Conservation (phyloP, 345 rosid species). For the Salix viminalis region DNA sequence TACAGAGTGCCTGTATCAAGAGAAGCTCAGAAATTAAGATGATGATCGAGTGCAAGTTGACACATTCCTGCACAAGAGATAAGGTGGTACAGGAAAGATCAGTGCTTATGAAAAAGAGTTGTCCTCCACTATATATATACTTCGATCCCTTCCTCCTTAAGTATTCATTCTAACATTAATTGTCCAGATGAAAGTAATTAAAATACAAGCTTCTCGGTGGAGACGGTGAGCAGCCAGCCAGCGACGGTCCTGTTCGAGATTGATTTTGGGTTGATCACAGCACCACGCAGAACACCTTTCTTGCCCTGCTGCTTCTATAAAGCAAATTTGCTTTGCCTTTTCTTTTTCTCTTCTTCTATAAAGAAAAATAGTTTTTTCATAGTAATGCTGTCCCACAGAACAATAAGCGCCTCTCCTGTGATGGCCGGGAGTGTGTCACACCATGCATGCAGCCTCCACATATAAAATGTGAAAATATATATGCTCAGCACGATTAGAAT, state of each 20-base stretch:
- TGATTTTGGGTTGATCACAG: background rate
- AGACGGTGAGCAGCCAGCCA: conserved; percentile 1
- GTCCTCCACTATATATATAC: too few relatives aligned
- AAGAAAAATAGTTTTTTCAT: background rate
- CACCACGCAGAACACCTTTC: background rate
- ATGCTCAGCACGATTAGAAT: background rate
- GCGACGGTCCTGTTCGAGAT: conserved; percentile 1
- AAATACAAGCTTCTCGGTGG: background rate
- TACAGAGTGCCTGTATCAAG: background rate
- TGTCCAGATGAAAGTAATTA: conserved; percentile 6
- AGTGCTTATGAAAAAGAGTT: too few relatives aligned
- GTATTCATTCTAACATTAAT: conserved; percentile 1
- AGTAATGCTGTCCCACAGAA: background rate
- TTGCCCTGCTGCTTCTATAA: background rate
- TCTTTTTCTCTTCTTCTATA: background rate
- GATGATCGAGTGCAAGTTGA: too few relatives aligned
- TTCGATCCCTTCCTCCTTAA: too few relatives aligned
- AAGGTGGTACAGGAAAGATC: too few relatives aligned
- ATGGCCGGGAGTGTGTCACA: background rate
- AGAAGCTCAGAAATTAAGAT: background rate
- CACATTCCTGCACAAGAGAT: too few relatives aligned
- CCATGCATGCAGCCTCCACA: background rate
- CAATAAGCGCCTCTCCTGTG: too few relatives aligned
- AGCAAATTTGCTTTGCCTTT: background rate
- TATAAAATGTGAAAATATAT: background rate